Evolutionary conservation across 2,329 filamentous ascomycete species (phyloP), one percentile per base, ranked within the genome.

Genomic region (Amauroascus verrucosus): DNA sequence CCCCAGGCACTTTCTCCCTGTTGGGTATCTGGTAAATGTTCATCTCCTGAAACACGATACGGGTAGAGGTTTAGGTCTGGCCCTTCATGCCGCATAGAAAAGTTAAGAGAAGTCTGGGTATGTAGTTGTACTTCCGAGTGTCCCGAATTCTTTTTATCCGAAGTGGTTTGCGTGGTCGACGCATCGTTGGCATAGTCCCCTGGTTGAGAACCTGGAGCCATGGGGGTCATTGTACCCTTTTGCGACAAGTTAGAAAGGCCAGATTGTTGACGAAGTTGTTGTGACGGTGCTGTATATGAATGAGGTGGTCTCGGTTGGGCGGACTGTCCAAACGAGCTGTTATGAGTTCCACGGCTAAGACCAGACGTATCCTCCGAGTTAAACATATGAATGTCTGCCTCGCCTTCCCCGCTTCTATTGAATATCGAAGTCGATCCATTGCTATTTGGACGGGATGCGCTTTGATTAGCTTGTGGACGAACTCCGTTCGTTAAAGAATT

Each of bases 131-230:
- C 83, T 11, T 82, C 83, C 2, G 85, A 88, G 5, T 81, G 79
- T 57, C 86, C 82, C 0, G 86, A 88, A 1, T 86, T 90, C 66
- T 81, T 83, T 70, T 95, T 93, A n/a, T 83, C 81, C 1, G 77
- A 80, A 0, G 90, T 95, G 2, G 83, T 85, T 20, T 82, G 83
- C 1, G 90, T 97, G 1, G 90, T 94, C 1, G 89, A 95, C 1
- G 89, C 91, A 63, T 95, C 89, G 62, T 97, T 96, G 51, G 83
- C 72, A 55, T 82, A 83, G 78, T 83, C 78, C 20, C 73, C 72
- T 14, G 76, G 71, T 63, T 82, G 76, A 30, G 80, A 80, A 54
- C 78, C 77, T 11, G 75, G 74, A 7, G 75, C 74, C 70, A 83
- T 75, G 20, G 78, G 78, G 1, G 79, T 83, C 60, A 80, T 76